These are phyloP conservation scores for Fusarium ramigenum DNA, from an alignment of 2,329 filamentous ascomycete species.

Conservation along the genomic window DNA sequence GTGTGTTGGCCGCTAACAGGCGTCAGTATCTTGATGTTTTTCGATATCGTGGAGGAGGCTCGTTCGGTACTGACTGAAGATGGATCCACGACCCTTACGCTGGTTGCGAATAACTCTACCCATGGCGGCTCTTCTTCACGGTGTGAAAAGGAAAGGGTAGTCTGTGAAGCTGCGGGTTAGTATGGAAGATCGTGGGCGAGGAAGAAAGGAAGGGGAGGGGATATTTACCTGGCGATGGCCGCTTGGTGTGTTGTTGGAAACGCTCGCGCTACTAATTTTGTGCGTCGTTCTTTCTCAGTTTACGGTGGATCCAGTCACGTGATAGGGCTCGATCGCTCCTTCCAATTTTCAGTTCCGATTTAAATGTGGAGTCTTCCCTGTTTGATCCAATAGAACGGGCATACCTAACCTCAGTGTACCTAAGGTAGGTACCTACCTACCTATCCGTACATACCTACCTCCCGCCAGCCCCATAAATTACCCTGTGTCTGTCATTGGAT, in stretches of 20 bases:
- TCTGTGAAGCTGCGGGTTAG: conserved; percentile 46
- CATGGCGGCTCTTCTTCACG: conserved; percentile 55
- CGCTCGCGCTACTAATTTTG: conserved; percentile 47
- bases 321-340: conserved; percentile 18
- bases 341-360: neutral
- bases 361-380: neutral
- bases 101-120: conserved; percentile 73
- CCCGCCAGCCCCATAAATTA: conserved; percentile 9
- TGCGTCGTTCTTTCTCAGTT: conserved; percentile 39
- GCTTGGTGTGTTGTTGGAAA: conserved; percentile 53
- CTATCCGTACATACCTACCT: neutral
- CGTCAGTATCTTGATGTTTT: conserved; percentile 45
- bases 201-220: conserved; percentile 33
- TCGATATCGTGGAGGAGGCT: conserved; percentile 38
- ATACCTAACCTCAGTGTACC: neutral
- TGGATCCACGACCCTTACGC: conserved; percentile 68
- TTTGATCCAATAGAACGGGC: neutral
- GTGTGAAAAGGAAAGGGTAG: conserved; percentile 48
- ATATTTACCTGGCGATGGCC: conserved; percentile 52
- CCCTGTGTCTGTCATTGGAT: neutral
- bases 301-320: conserved; percentile 45
- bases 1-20: conserved; percentile 76
- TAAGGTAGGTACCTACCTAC: neutral
- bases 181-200: conserved; percentile 40
- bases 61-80: conserved; percentile 61